Base-by-base conservation (phyloP, 2,329 filamentous ascomycete genomes). In the Didymella lethalis region DNA sequence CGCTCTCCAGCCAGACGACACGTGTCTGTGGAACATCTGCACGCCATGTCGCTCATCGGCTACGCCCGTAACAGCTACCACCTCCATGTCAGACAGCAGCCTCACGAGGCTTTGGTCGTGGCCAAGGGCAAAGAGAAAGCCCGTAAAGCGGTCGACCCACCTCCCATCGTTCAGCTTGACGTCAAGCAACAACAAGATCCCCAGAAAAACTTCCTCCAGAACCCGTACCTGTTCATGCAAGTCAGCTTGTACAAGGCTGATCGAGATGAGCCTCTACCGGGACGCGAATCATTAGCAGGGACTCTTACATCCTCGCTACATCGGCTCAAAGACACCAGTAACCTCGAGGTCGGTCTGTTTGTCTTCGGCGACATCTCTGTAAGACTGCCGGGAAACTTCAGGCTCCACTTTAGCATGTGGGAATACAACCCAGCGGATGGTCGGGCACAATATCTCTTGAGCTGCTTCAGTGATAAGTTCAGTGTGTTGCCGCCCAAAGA, bases 331-430 rank as follows among this genome's bases (percentile, higher is more conserved):
- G 91, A 96, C 72, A 83, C 86, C 3, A 84, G 89, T 69, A 93
- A 93, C 71, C 82, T 81, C 58, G 91, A 95, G 76, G 90, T 90
- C 11, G 92, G 89, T 0, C 96, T 93, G 78, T 96, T 96, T 71
- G 89, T 96, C n/a, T 96, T 96, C 76, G 90, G 90, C 5, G 92
- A 97, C 75, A 82, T 97, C 23, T 95, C 91, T 0, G 87, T 94
- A 60, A 90, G 90, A 72, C 82, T 87, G 25, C 86, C 90, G 68
- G 93, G 93, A 29, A 83, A 81, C 20, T 94, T 88, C 72, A 84
- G 88, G 34, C 83, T 97, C 38, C 85, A 88, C 54, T 96, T 97
- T 73, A 89, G 86, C 48, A 82, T 96, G 14, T 93, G 90, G 75
- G 90, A 75, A 51, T 48, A 54, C 51, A 46, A 38, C 73, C 66